phyloP scores from a whole-genome alignment of 163 green algal species.

The Scenedesmus sp. region DNA sequence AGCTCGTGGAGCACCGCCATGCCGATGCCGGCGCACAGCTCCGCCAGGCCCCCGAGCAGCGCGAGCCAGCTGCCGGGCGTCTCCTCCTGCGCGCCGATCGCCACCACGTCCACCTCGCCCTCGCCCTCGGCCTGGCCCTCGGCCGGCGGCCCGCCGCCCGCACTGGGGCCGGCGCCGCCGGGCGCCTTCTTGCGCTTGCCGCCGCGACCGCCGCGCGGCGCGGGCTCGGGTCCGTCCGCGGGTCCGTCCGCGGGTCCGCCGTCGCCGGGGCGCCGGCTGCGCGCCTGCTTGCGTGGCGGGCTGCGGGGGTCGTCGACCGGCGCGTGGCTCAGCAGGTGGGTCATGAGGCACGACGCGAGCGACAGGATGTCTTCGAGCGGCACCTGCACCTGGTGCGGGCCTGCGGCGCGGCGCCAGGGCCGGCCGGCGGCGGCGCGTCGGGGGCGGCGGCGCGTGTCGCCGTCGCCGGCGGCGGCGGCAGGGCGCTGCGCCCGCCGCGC shows the following conservation, averaged over 20 bases:
- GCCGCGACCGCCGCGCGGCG: background rate
- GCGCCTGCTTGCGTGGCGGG: constrained; percentile 16
- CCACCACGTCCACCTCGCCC: constrained; percentile 31
- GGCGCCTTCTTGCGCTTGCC: constrained; percentile 42
- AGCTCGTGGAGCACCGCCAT: constrained; percentile 51
- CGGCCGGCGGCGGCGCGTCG: too few relatives aligned
- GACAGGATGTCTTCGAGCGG: constrained; percentile 63
- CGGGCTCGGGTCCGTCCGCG: background rate
- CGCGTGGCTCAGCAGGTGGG: constrained; percentile 51
- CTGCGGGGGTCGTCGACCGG: constrained; percentile 17
- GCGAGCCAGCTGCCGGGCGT: constrained; percentile 57
- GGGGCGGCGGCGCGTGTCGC: too few relatives aligned
- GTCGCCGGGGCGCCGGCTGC: too few relatives aligned
- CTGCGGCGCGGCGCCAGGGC: too few relatives aligned
- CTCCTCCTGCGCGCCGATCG: constrained; percentile 51
- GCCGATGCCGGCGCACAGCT: constrained; percentile 55
- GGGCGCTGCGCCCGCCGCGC: too few relatives aligned
- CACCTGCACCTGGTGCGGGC: constrained; percentile 42
- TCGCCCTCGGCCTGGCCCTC: constrained; percentile 4
- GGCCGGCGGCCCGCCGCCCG: constrained; percentile 5
- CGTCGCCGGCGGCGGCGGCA: too few relatives aligned
- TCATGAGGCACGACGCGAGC: constrained; percentile 48
- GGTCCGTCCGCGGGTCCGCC: background rate
- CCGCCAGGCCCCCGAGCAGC: constrained; percentile 58
- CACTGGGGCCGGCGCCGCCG: background rate